phyloP scores from a whole-genome alignment of 2,329 filamentous ascomycete species.

The Penicillium sclerotigenum region DNA sequence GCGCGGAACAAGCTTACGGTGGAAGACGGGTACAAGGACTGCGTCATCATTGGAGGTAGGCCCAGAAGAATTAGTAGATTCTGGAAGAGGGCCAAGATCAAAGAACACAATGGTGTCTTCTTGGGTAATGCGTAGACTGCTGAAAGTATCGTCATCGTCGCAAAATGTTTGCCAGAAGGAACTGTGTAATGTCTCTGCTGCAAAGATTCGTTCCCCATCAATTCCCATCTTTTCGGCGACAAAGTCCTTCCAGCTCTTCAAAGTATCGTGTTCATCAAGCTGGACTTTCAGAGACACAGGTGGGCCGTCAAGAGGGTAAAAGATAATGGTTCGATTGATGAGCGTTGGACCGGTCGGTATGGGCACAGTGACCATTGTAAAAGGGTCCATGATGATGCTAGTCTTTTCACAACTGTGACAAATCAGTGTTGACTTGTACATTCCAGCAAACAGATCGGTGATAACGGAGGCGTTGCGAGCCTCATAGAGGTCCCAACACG shows the following conservation, averaged over 20 bases:
- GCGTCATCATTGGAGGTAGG: constrained; percentile 36
- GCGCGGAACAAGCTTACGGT: constrained; percentile 34
- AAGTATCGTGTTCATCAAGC: constrained; percentile 64
- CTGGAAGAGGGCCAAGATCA: constrained; percentile 64
- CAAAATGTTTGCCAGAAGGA: constrained; percentile 86
- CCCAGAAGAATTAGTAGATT: neutral
- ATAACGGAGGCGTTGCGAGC: constrained; percentile 92
- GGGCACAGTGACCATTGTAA: constrained; percentile 89
- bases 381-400: constrained; percentile 98
- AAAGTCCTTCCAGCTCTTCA: constrained; percentile 50
- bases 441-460: constrained; percentile 90
- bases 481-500: constrained; percentile 89
- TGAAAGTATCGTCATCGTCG: constrained; percentile 60
- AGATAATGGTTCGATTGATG: constrained; percentile 72
- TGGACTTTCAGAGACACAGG: constrained; percentile 75
- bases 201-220: constrained; percentile 63
- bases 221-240: constrained; percentile 53
- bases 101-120: constrained; percentile 66
- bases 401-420: constrained; percentile 90
- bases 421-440: constrained; percentile 96
- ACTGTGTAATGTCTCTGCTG: constrained; percentile 75
- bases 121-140: constrained; percentile 64
- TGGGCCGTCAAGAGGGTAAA: constrained; percentile 69
- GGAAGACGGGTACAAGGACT: constrained; percentile 49
- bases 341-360: constrained; percentile 75